phyloP scores from a whole-genome alignment of 345 rosid species.

The Aquilaria yunnanensis region DNA sequence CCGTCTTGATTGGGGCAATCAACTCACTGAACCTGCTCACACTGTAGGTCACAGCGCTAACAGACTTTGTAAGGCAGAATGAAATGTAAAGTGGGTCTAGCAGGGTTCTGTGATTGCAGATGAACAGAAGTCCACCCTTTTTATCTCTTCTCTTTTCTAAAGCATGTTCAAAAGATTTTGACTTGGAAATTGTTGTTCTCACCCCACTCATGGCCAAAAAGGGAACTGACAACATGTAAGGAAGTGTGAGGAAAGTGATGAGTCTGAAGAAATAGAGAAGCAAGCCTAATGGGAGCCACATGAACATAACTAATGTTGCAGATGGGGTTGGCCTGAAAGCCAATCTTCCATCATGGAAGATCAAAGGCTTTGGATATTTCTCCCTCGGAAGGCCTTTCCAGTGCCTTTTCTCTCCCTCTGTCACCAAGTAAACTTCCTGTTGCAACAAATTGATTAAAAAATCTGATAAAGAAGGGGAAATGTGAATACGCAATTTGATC shows the following conservation, averaged over 20 bases:
- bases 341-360: conserved; percentile 42
- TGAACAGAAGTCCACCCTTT: conserved; percentile 21
- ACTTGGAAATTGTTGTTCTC: conserved; percentile 6
- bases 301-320: conserved; percentile 25
- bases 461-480: no score
- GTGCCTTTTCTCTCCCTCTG: conserved; percentile 27
- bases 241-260: conserved; percentile 11
- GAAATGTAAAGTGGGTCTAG: conserved; percentile 43
- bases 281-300: conserved; percentile 31
- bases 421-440: conserved; percentile 29
- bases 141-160: background rate
- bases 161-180: background rate
- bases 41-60: conserved; percentile 52
- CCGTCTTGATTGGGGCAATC: conserved; percentile 36
- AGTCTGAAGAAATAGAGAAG: conserved; percentile 20
- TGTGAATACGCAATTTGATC: no score
- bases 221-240: conserved; percentile 13
- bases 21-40: conserved; percentile 34
- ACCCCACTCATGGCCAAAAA: conserved; percentile 15
- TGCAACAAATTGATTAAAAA: background rate
- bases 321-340: conserved; percentile 36
- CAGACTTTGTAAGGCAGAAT: conserved; percentile 19
- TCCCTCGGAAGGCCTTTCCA: conserved; percentile 30
- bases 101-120: conserved; percentile 55
- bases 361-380: conserved; percentile 30